Conservation (phyloP, 495 filamentous ascomycete genomes). For the Aspergillus homomorphus region DNA sequence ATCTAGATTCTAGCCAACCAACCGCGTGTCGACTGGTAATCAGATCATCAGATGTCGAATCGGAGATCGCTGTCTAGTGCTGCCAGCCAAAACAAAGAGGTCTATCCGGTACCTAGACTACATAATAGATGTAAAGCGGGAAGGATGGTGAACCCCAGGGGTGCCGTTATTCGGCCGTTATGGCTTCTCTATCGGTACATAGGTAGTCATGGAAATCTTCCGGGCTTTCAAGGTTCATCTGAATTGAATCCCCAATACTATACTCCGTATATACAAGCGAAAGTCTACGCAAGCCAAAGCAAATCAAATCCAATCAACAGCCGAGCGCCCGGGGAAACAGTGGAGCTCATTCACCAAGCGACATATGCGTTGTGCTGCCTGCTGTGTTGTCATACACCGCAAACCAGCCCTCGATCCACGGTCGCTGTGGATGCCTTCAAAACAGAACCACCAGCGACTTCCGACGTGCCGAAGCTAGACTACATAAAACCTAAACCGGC, state of each 20-base stretch:
- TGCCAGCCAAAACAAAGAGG: no score
- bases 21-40: background rate
- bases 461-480: background rate
- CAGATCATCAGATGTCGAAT: background rate
- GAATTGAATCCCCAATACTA: no score
- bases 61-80: no score
- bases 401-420: background rate
- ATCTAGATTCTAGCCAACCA: no score
- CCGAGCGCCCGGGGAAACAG: no score
- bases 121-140: no score
- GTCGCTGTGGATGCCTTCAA: background rate
- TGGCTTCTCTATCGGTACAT: no score
- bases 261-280: background rate
- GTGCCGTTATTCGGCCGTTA: background rate
- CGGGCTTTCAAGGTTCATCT: no score
- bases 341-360: background rate
- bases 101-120: no score
- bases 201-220: no score
- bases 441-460: background rate
- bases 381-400: background rate
- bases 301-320: no score
- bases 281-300: background rate
- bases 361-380: background rate
- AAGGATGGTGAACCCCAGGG: background rate
- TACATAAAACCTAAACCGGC: background rate